These are phyloP conservation scores for Narthecium ossifragum DNA, from an alignment of 106 monocot genomes.

Conservation along the genomic window DNA sequence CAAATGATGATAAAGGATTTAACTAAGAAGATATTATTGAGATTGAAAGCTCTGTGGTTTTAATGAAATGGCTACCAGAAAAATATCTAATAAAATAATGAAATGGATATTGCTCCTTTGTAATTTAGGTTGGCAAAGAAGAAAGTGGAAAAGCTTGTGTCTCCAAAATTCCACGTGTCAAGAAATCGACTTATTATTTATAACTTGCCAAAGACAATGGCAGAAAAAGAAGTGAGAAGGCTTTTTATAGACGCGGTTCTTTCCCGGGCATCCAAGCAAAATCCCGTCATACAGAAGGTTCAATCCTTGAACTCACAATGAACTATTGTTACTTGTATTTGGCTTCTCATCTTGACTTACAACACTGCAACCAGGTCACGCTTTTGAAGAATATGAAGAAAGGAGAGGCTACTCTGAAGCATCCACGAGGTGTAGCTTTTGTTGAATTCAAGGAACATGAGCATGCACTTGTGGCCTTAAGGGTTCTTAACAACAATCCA, in stretches of 20 bases:
- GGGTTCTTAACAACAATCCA: constrained; percentile 98
- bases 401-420: constrained; percentile 31
- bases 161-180: constrained; percentile 91
- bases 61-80: too few relatives aligned
- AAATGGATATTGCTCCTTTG: too few relatives aligned
- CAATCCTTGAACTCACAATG: neutral
- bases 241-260: constrained; percentile 73
- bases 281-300: constrained; percentile 82
- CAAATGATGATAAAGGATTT: too few relatives aligned
- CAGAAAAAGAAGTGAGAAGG: constrained; percentile 60
- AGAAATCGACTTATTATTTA: constrained; percentile 87
- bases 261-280: constrained; percentile 88
- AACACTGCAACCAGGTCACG: constrained; percentile 56
- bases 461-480: constrained; percentile 90
- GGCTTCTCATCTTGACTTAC: neutral
- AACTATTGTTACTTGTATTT: neutral
- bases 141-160: constrained; percentile 66
- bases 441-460: constrained; percentile 95
- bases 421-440: constrained; percentile 87
- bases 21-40: too few relatives aligned
- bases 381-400: constrained; percentile 88
- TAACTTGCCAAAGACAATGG: constrained; percentile 91
- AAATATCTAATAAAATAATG: too few relatives aligned
- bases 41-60: too few relatives aligned
- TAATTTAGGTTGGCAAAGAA: constrained; percentile 59